phyloP scores from a whole-genome alignment of 495 filamentous ascomycete species.

The Penicillium daleae region DNA sequence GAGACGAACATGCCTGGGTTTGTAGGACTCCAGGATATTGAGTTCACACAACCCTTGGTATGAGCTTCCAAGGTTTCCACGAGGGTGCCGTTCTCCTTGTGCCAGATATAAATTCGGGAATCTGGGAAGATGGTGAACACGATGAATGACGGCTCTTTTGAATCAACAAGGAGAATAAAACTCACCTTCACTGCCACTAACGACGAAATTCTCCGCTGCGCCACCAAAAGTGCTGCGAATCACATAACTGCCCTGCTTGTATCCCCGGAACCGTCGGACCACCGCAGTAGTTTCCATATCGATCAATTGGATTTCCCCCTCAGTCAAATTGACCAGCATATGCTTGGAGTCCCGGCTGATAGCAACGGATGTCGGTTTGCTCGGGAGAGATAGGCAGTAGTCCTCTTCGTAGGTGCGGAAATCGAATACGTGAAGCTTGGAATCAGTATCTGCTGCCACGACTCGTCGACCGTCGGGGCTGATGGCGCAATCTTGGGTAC shows the following conservation, averaged over 20 bases:
- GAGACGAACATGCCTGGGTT: conserved; percentile 87
- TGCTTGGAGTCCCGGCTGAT: conserved; percentile 79
- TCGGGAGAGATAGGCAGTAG: conserved; percentile 68
- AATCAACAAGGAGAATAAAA: not conserved
- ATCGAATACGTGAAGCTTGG: conserved; percentile 80
- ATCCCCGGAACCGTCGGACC: conserved; percentile 73
- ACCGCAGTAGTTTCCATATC: conserved; percentile 74
- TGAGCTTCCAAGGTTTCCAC: conserved; percentile 81
- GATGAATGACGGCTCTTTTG: no score
- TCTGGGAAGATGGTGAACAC: conserved; percentile 56
- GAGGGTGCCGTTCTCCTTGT: conserved; percentile 74
- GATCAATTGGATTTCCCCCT: conserved; percentile 74
- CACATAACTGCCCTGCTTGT: conserved; percentile 70
- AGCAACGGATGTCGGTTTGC: conserved; percentile 73
- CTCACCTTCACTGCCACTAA: conserved; percentile 89
- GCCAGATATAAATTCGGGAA: conserved; percentile 84
- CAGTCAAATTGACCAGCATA: conserved; percentile 79
- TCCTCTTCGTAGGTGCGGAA: conserved; percentile 72
- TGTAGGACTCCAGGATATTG: conserved; percentile 87
- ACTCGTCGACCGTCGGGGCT: conserved; percentile 78
- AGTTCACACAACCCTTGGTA: conserved; percentile 74
- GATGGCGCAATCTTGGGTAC: conserved; percentile 83
- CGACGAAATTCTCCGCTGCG: conserved; percentile 85
- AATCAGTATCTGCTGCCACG: conserved; percentile 73
- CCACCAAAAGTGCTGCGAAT: conserved; percentile 87